phyloP scores from a whole-genome alignment of 768 basidiomycete genomes.

The Phallus indusiatus region DNA sequence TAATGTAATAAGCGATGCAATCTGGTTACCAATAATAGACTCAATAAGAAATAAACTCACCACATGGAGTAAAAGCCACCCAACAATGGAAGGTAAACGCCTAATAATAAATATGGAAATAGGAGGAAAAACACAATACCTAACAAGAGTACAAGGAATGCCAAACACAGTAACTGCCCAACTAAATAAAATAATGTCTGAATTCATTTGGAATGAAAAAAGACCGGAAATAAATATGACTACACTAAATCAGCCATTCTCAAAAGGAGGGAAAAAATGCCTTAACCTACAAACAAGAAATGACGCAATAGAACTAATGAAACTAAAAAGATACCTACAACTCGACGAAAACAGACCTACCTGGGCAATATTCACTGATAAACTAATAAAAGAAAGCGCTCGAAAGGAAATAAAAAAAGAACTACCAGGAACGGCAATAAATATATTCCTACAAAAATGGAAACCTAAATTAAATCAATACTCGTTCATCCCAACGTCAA shows the following conservation, averaged over 20 bases:
- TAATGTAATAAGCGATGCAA: neutral
- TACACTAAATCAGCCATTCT: no score
- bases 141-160: neutral
- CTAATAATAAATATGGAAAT: neutral
- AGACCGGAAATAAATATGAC: neutral
- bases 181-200: neutral
- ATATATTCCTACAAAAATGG: neutral
- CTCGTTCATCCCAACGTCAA: neutral
- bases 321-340: neutral
- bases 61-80: neutral
- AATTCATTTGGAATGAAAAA: neutral
- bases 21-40: slow-evolving; percentile 8
- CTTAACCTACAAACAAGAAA: neutral
- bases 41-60: neutral
- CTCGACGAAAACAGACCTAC: neutral
- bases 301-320: neutral
- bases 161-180: neutral
- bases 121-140: neutral
- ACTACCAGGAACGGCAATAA: neutral
- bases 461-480: neutral
- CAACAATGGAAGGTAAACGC: neutral
- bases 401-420: neutral
- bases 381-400: neutral
- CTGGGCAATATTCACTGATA: neutral
- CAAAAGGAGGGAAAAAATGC: neutral